These are phyloP conservation scores for Phytophthora citricola DNA, from an alignment of 352 stramenopile genomes.

Conservation along the genomic window DNA sequence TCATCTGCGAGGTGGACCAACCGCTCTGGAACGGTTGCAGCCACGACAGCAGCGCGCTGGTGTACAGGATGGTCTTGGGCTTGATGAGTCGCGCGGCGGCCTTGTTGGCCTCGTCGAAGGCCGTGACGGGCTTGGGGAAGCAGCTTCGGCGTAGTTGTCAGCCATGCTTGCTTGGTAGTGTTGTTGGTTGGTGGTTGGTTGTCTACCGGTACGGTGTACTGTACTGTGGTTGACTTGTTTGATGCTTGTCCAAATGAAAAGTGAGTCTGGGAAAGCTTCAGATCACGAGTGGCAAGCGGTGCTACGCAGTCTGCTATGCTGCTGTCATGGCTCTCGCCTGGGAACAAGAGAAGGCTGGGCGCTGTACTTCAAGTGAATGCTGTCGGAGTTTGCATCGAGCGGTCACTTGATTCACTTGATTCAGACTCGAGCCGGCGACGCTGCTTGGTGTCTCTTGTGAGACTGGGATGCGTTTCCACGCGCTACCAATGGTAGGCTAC, in stretches of 20 bases:
- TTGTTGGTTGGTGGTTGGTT: constrained; percentile 14
- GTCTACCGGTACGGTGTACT: no score
- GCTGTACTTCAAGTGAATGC: neutral
- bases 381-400: neutral
- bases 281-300: neutral
- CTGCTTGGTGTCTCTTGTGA: neutral
- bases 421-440: neutral
- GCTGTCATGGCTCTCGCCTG: neutral
- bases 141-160: constrained; percentile 21
- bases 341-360: neutral
- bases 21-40: constrained; percentile 37
- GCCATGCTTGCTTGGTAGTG: constrained; percentile 8
- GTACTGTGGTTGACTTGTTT: constrained; percentile 13
- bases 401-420: constrained; percentile 4
- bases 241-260: constrained; percentile 29
- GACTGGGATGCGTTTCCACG: neutral
- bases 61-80: constrained; percentile 33
- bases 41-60: constrained; percentile 29
- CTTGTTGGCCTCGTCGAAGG: constrained; percentile 39
- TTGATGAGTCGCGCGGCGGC: constrained; percentile 34
- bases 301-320: neutral
- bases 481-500: neutral
- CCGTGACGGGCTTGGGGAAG: constrained; percentile 17
- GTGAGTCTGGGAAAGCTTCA: constrained; percentile 4
- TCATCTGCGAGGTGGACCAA: constrained; percentile 40